Evolutionary conservation across 1,284 basidiomycete species (phyloP).

Genomic region (Cutaneotrichosporon dermatis): DNA sequence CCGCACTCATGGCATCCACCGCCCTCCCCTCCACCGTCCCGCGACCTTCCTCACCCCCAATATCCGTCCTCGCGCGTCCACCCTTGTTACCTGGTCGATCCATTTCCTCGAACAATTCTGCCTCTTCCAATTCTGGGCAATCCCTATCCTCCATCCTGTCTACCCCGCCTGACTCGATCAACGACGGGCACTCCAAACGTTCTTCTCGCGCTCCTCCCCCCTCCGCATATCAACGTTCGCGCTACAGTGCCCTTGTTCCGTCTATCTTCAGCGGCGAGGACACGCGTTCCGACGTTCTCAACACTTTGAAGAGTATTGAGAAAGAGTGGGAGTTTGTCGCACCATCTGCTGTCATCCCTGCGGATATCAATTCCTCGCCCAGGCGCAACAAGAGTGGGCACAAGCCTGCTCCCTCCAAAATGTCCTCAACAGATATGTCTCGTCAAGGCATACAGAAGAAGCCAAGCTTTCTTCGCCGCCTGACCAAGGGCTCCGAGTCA

Average conservation of each 20-base stretch:
- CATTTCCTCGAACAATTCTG: not conserved
- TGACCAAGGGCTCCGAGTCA: conserved; percentile 5
- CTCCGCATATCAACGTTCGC: not conserved
- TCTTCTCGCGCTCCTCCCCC: not conserved
- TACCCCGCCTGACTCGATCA: not conserved
- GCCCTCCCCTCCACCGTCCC: not conserved
- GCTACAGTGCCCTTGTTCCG: not conserved
- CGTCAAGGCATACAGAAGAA: conserved; percentile 9
- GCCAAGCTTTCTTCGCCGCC: conserved; percentile 13
- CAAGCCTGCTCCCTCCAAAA: not conserved
- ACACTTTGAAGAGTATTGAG: conserved; percentile 8
- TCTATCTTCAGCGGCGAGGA: conserved; percentile 14
- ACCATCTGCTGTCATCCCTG: not conserved
- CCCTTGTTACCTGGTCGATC: conserved; percentile 4
- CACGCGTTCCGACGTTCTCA: conserved; percentile 12
- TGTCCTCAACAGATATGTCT: conserved; percentile 11
- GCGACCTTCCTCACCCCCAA: conserved; percentile 8
- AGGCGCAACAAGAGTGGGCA: not conserved
- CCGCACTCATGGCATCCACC: not conserved
- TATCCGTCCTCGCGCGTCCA: conserved; percentile 9
- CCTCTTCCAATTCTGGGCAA: not conserved
- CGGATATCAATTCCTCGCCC: not conserved
- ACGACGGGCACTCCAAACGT: not conserved
- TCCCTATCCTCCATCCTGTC: conserved; percentile 7
- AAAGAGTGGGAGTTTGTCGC: conserved; percentile 19